Percentiles rank a stretch among this genome's conserved stretches.
Evolutionary conservation across 345 rosid species (phyloP).

Genomic region (Gynandropsis gynandra): DNA sequence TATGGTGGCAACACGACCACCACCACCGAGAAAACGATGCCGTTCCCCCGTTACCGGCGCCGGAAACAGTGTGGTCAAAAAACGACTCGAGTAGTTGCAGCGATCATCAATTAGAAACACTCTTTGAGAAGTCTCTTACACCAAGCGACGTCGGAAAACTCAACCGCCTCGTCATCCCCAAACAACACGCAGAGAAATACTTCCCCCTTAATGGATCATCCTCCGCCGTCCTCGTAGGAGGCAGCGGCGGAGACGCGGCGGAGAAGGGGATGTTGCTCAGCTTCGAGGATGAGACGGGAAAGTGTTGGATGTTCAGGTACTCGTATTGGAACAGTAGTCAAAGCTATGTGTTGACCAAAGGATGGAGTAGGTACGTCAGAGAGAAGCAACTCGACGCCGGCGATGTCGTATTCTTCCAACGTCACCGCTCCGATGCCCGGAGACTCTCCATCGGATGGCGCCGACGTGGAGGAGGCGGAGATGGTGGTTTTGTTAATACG

Average conservation of each 20-base stretch:
- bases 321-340: conserved; percentile 82
- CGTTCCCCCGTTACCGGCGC: conserved; percentile 22
- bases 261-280: conserved; percentile 46
- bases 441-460: conserved; percentile 74
- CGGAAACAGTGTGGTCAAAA: conserved; percentile 20
- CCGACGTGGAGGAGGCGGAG: conserved; percentile 31
- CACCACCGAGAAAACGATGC: conserved; percentile 25
- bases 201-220: conserved; percentile 47
- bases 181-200: conserved; percentile 82
- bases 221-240: not conserved
- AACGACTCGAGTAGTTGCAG: too few species aligned
- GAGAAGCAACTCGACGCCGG: conserved; percentile 79
- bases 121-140: conserved; percentile 77
- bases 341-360: conserved; percentile 85
- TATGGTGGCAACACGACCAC: conserved; percentile 31
- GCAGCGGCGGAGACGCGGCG: not conserved
- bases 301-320: conserved; percentile 72
- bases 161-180: conserved; percentile 79
- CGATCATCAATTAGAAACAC: conserved; percentile 25
- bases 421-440: conserved; percentile 41
- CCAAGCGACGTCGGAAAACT: conserved; percentile 93
- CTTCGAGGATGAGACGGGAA: conserved; percentile 81
- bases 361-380: conserved; percentile 88
- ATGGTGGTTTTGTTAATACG: too few species aligned
- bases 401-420: conserved; percentile 57